Evolutionary conservation across 441 rosid genomes (phyloP).

Genomic region (Populus hybrid): DNA sequence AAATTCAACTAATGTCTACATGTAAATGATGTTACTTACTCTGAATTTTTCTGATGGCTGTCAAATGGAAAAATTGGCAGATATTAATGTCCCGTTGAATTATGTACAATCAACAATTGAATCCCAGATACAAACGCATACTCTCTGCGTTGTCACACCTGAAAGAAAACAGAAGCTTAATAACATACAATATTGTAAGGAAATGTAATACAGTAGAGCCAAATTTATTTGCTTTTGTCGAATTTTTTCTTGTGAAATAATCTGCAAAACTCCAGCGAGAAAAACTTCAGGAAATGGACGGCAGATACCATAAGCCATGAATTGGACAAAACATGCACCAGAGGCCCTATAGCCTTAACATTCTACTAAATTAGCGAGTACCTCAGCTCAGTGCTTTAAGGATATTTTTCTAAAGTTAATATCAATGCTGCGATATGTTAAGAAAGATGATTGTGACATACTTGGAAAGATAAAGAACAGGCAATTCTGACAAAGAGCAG

Average conservation of each 20-base stretch:
- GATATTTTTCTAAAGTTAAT: not conserved
- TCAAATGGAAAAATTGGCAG: too few species aligned
- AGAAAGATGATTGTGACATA: not conserved
- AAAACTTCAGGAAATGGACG: not conserved
- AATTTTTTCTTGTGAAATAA: not conserved
- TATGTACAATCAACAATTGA: too few species aligned
- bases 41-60: not conserved
- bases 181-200: too few species aligned
- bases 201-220: too few species aligned
- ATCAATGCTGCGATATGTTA: not conserved
- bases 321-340: not conserved
- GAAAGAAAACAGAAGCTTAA: too few species aligned
- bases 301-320: not conserved
- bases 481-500: not conserved
- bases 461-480: not conserved
- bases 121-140: too few species aligned
- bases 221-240: too few species aligned
- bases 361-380: not conserved
- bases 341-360: not conserved
- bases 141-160: too few species aligned
- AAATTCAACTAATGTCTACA: too few species aligned
- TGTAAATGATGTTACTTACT: not conserved
- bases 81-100: too few species aligned
- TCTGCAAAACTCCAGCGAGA: too few species aligned
- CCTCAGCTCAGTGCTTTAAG: not conserved